Base-by-base conservation (phyloP, 1,284 basidiomycete genomes). In the Ceratorhiza oryzae-sativae region DNA sequence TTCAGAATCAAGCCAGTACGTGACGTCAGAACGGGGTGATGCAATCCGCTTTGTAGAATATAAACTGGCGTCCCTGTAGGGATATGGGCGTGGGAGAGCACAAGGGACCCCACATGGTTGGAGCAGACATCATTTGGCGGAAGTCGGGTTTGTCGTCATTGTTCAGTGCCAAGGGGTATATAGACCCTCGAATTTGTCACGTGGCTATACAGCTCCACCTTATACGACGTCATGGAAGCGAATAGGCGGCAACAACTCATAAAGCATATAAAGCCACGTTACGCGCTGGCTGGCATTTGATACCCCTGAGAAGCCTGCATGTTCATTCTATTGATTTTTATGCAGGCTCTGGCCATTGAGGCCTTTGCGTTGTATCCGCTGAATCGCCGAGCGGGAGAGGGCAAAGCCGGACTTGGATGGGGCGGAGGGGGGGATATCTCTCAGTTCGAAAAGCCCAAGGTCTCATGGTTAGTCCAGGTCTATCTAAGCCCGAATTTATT, bases 341-440 rank as follows among this genome's bases (percentile, higher is more conserved):
- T 36, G 20, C 53, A 56, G 15, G 9, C 18, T 36, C n/a, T 56
- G 32, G 18, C 15, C 15, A 20, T 18, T 36, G 32, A 20, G 2
- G 53, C 53, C 8, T 15, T 25, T 56, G 9, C 30, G 8, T 8
- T 3, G 4, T 39, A 39, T 13, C 32, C 53, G 5, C 53, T 39
- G 2, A n/a, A 56, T 27, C 39, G 23, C 12, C 58, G 23, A 27
- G 39, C 58, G 25, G 5, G 25, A 23, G 12, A 25, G 5, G 36
- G 51, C 8, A 56, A 56, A 46, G 65, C 65, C 13, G 65, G 65
- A 3, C 65, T 68, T 18, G 65, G 65, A 1, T 68, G 65, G 65
- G 65, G 51, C 18, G 53, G 51, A 13, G 48, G 63, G 10, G 61
- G 53, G n/a, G 70, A 73, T 41, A 65, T 71, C 32, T 36, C 73